These are phyloP conservation scores for Fusarium transvaalense DNA, from an alignment of 2,329 filamentous ascomycete genomes.

Conservation along the genomic window DNA sequence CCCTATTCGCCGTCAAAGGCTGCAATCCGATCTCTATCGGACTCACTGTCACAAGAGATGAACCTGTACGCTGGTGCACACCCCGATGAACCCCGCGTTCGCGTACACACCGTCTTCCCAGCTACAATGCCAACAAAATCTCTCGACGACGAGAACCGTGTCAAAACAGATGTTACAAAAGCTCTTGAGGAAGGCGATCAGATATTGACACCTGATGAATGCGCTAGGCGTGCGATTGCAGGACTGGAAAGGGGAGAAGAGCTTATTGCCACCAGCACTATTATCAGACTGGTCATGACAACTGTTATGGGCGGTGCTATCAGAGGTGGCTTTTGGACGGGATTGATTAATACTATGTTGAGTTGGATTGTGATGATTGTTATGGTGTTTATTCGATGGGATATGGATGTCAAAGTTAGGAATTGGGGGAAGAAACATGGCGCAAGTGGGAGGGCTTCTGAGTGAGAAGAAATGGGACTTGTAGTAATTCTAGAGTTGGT, in stretches of 20 bases:
- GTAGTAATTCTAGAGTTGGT: not conserved
- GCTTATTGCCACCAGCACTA: slow-evolving; percentile 34
- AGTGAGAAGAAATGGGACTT: not conserved
- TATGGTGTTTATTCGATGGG: slow-evolving; percentile 38
- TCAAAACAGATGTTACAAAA: slow-evolving; percentile 37
- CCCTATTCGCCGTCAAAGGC: slow-evolving; percentile 34
- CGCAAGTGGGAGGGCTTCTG: slow-evolving; percentile 8
- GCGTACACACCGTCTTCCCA: slow-evolving; percentile 34
- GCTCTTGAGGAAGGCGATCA: slow-evolving; percentile 35
- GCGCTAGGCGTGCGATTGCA: slow-evolving; percentile 26
- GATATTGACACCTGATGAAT: slow-evolving; percentile 26
- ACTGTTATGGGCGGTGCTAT: slow-evolving; percentile 35
- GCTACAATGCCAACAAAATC: slow-evolving; percentile 38
- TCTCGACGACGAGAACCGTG: slow-evolving; percentile 26
- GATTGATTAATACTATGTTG: slow-evolving; percentile 26
- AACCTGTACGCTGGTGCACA: slow-evolving; percentile 34
- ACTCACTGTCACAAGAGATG: slow-evolving; percentile 39
- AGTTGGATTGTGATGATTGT: slow-evolving; percentile 38
- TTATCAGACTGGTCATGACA: slow-evolving; percentile 37
- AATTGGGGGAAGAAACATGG: slow-evolving; percentile 34
- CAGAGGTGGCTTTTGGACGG: slow-evolving; percentile 23
- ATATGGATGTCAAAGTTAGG: slow-evolving; percentile 34
- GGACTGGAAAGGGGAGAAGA: slow-evolving; percentile 29
- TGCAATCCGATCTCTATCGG: slow-evolving; percentile 30
- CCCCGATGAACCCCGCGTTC: slow-evolving; percentile 13